Conservation (phyloP, 139 green algal genomes). For the Tetratostichococcus sp. region DNA sequence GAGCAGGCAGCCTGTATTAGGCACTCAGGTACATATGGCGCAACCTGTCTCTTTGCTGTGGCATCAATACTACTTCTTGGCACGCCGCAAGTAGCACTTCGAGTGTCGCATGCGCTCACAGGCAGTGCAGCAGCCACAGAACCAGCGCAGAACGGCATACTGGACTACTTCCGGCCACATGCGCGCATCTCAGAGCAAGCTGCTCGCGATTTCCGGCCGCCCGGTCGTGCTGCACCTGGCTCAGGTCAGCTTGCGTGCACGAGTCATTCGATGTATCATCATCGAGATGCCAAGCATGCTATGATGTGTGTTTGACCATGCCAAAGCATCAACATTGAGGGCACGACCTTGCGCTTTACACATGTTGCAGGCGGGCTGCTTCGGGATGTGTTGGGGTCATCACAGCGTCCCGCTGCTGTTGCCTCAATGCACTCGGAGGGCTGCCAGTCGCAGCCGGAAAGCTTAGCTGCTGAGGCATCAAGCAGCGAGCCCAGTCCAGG, state of each 20-base stretch:
- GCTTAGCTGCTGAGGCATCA: background rate
- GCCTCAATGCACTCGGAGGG: slow-evolving; percentile 6
- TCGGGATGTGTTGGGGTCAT: too few relatives aligned
- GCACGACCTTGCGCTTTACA: too few relatives aligned
- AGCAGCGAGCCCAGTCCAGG: background rate
- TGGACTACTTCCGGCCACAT: background rate
- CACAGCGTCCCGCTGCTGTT: slow-evolving; percentile 1
- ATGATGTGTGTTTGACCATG: too few relatives aligned
- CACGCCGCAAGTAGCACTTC: too few relatives aligned
- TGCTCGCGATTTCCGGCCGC: background rate
- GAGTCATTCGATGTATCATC: too few relatives aligned
- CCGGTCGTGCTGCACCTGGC: background rate
- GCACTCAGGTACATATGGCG: too few relatives aligned
- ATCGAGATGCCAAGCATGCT: background rate
- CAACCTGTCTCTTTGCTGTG: too few relatives aligned
- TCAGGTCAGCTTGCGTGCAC: background rate
- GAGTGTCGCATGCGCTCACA: background rate
- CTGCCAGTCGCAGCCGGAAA: slow-evolving; percentile 21
- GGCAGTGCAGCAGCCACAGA: background rate
- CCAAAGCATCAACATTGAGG: too few relatives aligned
- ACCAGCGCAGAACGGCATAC: background rate
- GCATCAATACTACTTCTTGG: too few relatives aligned
- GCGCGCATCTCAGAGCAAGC: background rate
- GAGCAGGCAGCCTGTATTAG: background rate
- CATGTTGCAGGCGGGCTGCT: background rate